These are phyloP conservation scores for Pyricularia pennisetigena DNA, from an alignment of 2,329 filamentous ascomycete genomes.

Conservation along the genomic window DNA sequence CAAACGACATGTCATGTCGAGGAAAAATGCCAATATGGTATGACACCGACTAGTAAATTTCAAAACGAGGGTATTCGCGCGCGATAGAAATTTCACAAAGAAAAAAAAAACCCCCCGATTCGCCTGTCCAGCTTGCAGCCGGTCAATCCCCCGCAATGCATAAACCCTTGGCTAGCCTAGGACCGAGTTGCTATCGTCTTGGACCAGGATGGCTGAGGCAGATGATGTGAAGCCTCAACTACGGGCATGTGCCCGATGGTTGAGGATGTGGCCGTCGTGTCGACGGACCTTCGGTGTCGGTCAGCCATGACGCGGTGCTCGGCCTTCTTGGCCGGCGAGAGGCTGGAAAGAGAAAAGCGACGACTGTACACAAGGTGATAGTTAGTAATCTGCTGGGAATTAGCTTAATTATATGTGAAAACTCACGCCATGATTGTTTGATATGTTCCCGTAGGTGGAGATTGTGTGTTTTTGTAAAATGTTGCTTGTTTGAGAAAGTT, in stretches of 20 bases:
- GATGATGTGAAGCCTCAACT: neutral
- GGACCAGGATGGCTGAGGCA: neutral
- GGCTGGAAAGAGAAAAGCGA: constrained; percentile 3
- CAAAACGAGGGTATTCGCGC: neutral
- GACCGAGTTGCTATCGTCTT: neutral
- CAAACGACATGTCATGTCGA: neutral
- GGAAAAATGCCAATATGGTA: neutral
- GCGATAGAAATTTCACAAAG: neutral
- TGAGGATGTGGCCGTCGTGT: neutral
- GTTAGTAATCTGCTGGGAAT: neutral
- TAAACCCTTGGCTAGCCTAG: neutral
- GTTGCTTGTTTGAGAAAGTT: neutral
- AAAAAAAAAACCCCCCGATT: neutral
- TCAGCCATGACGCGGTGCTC: neutral
- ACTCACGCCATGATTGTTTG: neutral
- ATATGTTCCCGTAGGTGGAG: neutral
- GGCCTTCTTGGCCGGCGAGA: constrained; percentile 3
- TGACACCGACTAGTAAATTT: neutral
- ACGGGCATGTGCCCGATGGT: constrained; percentile 3
- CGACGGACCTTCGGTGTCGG: neutral
- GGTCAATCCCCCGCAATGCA: neutral
- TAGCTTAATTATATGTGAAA: neutral
- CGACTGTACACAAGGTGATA: neutral
- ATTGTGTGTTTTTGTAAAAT: neutral
- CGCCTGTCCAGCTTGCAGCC: neutral